phyloP scores from a whole-genome alignment of 2,329 filamentous ascomycete species.

The Thermoascus crustaceus region DNA sequence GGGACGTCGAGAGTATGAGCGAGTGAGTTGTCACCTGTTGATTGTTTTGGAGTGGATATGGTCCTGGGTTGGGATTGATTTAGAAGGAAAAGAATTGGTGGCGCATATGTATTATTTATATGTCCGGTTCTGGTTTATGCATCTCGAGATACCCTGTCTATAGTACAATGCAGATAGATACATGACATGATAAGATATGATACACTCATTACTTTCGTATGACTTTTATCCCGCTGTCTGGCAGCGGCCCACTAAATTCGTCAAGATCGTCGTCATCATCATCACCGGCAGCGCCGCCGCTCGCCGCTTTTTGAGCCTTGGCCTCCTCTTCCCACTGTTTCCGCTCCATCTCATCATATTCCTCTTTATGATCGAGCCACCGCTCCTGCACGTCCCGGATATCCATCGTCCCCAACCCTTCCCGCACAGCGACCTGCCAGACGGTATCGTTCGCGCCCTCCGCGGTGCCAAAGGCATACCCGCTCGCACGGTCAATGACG shows the following conservation, averaged over 20 bases:
- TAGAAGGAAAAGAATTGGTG: background rate
- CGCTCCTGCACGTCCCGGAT: constrained; percentile 87
- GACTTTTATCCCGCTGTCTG: constrained; percentile 63
- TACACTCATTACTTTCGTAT: constrained; percentile 50
- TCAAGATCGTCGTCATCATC: constrained; percentile 31
- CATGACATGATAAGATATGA: constrained; percentile 32
- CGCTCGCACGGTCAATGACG: constrained; percentile 83
- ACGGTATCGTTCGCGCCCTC: constrained; percentile 91
- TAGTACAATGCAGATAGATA: constrained; percentile 12
- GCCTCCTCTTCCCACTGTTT: constrained; percentile 69
- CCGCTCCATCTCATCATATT: constrained; percentile 72
- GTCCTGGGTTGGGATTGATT: too few relatives aligned
- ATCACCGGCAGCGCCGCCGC: constrained; percentile 17
- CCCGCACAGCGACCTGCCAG: constrained; percentile 93
- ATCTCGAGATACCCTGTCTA: constrained; percentile 21
- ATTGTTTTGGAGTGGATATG: constrained; percentile 10
- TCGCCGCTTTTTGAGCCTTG: constrained; percentile 39
- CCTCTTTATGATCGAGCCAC: constrained; percentile 86
- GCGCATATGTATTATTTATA: constrained; percentile 2
- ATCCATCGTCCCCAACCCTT: constrained; percentile 62
- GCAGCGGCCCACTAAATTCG: constrained; percentile 31
- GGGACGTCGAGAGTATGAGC: constrained; percentile 40
- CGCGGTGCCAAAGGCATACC: constrained; percentile 83
- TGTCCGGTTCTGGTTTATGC: constrained; percentile 9
- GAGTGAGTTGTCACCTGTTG: constrained; percentile 13